A percentile compares a stretch with the other conserved stretches of the same genome.
These are phyloP conservation scores for Rhodotorula graminis DNA, from an alignment of 768 basidiomycete genomes.

Conservation along the genomic window DNA sequence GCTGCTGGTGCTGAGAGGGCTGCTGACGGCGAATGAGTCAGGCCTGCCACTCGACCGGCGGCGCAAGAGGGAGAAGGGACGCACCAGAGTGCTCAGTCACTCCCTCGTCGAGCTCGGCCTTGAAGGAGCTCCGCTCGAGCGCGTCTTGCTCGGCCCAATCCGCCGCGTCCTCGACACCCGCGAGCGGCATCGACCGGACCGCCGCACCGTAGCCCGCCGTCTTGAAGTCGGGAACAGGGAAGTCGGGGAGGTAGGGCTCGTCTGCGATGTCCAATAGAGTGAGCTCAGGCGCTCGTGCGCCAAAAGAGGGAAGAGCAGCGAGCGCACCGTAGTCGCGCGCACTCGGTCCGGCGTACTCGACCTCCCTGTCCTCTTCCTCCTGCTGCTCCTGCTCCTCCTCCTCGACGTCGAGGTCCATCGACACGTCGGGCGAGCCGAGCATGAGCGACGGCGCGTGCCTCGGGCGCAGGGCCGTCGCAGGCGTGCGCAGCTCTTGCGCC, in stretches of 20 bases:
- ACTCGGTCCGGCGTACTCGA: conserved; percentile 15
- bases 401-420: conserved; percentile 1
- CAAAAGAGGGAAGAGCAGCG: no score
- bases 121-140: background rate
- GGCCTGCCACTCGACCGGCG: no score
- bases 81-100: background rate
- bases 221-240: conserved; percentile 6
- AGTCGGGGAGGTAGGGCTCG: conserved; percentile 16
- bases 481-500: background rate
- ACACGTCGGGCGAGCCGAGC: conserved; percentile 10
- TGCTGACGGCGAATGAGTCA: background rate
- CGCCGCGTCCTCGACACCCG: background rate
- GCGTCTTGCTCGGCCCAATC: background rate
- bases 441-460: background rate
- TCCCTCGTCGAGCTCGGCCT: background rate
- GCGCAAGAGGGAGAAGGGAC: background rate
- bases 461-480: background rate
- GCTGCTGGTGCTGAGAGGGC: background rate
- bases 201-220: background rate
- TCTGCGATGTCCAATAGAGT: background rate
- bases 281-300: no score
- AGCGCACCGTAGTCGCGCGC: conserved; percentile 16
- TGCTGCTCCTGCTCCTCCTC: background rate
- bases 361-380: conserved; percentile 6
- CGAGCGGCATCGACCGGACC: background rate